Evolutionary conservation across 1,284 basidiomycete genomes (phyloP).

Genomic region (Testicularia cyperi): DNA sequence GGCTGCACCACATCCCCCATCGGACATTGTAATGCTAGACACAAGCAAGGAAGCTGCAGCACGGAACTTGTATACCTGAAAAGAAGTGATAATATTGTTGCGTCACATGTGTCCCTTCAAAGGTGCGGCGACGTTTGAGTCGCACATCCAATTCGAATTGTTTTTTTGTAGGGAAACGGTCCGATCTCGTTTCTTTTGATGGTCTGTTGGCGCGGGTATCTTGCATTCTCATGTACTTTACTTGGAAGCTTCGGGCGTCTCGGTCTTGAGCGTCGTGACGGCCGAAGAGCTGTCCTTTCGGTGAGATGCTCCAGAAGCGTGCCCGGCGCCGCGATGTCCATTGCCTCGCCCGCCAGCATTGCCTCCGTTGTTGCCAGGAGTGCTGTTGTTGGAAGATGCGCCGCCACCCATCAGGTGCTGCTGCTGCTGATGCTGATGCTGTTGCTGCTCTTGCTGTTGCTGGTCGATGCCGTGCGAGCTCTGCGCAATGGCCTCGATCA

Average conservation of each 20-base stretch:
- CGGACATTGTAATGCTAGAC: background rate
- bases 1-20: background rate
- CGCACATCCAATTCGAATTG: too few relatives aligned
- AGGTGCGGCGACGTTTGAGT: too few relatives aligned
- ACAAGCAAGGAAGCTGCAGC: too few relatives aligned
- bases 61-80: too few relatives aligned
- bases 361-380: background rate
- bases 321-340: too few relatives aligned
- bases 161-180: too few relatives aligned
- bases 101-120: background rate
- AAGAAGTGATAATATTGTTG: background rate
- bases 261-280: constrained; percentile 16
- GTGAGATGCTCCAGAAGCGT: background rate
- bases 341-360: too few relatives aligned
- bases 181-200: too few relatives aligned
- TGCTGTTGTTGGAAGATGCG: background rate
- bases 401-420: background rate
- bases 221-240: too few relatives aligned
- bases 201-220: too few relatives aligned
- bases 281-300: constrained; percentile 15
- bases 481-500: constrained; percentile 48
- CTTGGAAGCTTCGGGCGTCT: constrained; percentile 27
- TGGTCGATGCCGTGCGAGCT: constrained; percentile 36
- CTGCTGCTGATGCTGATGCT: too few relatives aligned
- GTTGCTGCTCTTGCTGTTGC: constrained; percentile 1